phyloP scores from a whole-genome alignment of 805 yeast species.

The Saccharomycopsis guyanensis region DNA sequence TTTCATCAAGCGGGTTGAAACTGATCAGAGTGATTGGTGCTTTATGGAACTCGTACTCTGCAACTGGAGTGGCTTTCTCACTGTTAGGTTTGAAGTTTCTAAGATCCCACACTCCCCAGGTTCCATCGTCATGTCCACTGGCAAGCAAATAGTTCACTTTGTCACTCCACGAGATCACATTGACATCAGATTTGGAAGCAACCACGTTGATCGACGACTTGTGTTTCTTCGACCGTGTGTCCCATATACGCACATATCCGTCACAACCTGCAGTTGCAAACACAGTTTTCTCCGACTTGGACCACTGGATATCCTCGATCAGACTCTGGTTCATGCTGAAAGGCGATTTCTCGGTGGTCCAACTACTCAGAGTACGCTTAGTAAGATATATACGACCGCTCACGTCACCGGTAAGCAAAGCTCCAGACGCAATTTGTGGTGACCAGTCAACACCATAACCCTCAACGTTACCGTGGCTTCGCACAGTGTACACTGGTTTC shows the following conservation, averaged over 20 bases:
- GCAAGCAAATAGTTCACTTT: slow-evolving; percentile 83
- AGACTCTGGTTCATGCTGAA: slow-evolving; percentile 54
- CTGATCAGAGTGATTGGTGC: slow-evolving; percentile 88
- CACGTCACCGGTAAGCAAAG: slow-evolving; percentile 81
- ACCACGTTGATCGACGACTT: slow-evolving; percentile 79
- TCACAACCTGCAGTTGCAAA: slow-evolving; percentile 94
- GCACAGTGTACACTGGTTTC: slow-evolving; percentile 75
- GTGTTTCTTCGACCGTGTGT: slow-evolving; percentile 86
- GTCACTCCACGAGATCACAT: slow-evolving; percentile 92
- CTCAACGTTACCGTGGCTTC: slow-evolving; percentile 88
- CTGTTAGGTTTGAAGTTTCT: slow-evolving; percentile 62
- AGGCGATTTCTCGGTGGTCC: slow-evolving; percentile 83
- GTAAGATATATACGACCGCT: slow-evolving; percentile 79
- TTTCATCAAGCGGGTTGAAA: slow-evolving; percentile 92
- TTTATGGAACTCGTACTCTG: slow-evolving; percentile 91
- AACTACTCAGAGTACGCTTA: slow-evolving; percentile 62
- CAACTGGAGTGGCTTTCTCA: slow-evolving; percentile 60
- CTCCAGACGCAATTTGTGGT: slow-evolving; percentile 71
- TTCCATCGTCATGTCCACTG: slow-evolving; percentile 94
- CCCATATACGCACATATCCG: slow-evolving; percentile 93
- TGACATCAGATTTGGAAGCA: slow-evolving; percentile 80
- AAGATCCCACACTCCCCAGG: slow-evolving; percentile 98
- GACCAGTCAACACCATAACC: slow-evolving; percentile 98
- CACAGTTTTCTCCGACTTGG: slow-evolving; percentile 83
- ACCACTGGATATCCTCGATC: slow-evolving; percentile 97